Conservation (phyloP, 2,329 filamentous ascomycete genomes). For the Trichophyton schoenleinii region DNA sequence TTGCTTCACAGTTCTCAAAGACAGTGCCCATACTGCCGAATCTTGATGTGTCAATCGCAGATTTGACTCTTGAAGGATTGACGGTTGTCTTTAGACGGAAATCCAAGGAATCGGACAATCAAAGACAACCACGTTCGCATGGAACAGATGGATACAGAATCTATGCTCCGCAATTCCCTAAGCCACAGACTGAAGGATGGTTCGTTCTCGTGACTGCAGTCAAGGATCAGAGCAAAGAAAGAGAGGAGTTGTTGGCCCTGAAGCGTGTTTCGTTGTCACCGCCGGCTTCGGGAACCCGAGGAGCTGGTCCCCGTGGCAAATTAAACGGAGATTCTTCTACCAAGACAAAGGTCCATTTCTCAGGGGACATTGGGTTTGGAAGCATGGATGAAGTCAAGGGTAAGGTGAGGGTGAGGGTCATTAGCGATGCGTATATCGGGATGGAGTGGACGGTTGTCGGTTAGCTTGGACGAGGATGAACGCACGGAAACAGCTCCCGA, state of each 20-base stretch:
- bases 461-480: neutral
- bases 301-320: conserved; percentile 14
- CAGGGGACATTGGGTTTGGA: neutral
- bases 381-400: conserved; percentile 12
- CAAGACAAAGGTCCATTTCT: conserved; percentile 12
- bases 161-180: conserved; percentile 81
- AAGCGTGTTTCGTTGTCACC: conserved; percentile 70
- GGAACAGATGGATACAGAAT: conserved; percentile 53
- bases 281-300: conserved; percentile 11
- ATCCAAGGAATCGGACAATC: neutral
- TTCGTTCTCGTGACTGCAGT: conserved; percentile 60
- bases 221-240: conserved; percentile 14
- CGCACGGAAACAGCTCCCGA: conserved; percentile 1
- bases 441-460: conserved; percentile 47
- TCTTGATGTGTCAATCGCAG: conserved; percentile 48
- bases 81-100: conserved; percentile 21
- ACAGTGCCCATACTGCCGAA: conserved; percentile 57
- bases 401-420: conserved; percentile 49
- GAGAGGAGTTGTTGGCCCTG: conserved; percentile 71
- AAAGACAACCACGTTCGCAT: conserved; percentile 33
- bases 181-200: conserved; percentile 87
- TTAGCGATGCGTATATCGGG: conserved; percentile 80
- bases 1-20: conserved; percentile 36
- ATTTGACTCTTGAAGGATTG: conserved; percentile 51
- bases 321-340: conserved; percentile 10